Evolutionary conservation across 2,329 filamentous ascomycete species (phyloP), one percentile per base, ranked within the genome.

Genomic region (Cladosporium sp.): DNA sequence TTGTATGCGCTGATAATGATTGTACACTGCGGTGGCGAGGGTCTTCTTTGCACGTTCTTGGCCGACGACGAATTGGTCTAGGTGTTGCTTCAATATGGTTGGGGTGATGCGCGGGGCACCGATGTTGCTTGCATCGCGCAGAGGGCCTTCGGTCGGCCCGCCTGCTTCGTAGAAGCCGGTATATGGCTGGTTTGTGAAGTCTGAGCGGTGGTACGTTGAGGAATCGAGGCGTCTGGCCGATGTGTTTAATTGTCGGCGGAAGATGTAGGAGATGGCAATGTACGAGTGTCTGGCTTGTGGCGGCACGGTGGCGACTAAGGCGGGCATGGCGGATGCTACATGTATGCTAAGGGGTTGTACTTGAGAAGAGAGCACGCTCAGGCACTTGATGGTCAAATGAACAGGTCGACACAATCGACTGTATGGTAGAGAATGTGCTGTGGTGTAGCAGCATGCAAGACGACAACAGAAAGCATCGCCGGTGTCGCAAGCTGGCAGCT

Each of bases 11-110:
- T 97, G 92, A 76, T 98, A 97, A 77, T 99, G 95, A 75, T 98
- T 97, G 81, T 96, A 97, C 32, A 99, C 91, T 7, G 94, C 93
- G 3, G 94, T 90, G 70, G 92, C 95, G 69, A 98, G 88, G 15
- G 93, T 92, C 78, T 96, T 96, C 84, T 99, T 95, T 18, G 95
- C 93, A 67, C 92, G 88, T 71, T 97, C 92, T 78, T 99, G 95
- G 49, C 94, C 95, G 4, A 99, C 94, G 1, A 99, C 94, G 77
- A 96, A 99, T 75, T 95, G 91, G 77, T 99, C 95, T 36, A 98
- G 88, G 74, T 95, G 91, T 74, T 92, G 88, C 82, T 98, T 97
- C 73, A 99, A 84, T 72, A 83, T 80, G 71, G 84, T 85, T 8
- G 88, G 88, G 11, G 87, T 90, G 63, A 89, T 81, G 61, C 82